phyloP scores from a whole-genome alignment of 345 rosid species.

The Brassica carinata region DNA sequence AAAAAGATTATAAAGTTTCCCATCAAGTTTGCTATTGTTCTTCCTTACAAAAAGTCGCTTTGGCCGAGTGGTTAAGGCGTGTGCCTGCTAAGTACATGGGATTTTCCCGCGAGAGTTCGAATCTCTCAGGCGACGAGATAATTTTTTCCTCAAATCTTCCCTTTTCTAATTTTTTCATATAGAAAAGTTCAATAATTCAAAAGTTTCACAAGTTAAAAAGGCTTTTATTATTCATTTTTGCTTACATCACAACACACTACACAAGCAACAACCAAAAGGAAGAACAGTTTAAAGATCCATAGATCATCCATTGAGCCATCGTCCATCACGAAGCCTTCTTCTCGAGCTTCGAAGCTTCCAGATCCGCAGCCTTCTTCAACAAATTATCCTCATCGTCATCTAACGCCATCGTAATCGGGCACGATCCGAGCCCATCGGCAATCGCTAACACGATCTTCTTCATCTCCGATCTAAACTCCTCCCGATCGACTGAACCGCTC shows the following conservation, averaged over 20 bases:
- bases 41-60: conserved; percentile 19
- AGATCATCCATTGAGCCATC: neutral
- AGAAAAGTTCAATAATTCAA: neutral
- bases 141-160: too few species aligned
- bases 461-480: conserved; percentile 67
- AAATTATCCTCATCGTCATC: conserved; percentile 57
- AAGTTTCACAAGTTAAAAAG: neutral
- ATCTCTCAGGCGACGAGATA: conserved; percentile 69
- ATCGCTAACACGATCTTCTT: conserved; percentile 73
- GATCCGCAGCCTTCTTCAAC: conserved; percentile 69
- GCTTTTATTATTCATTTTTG: neutral
- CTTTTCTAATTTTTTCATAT: neutral
- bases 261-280: neutral
- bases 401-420: conserved; percentile 70
- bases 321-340: neutral
- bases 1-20: too few species aligned
- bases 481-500: conserved; percentile 54
- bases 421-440: conserved; percentile 69
- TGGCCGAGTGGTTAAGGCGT: conserved; percentile 72
- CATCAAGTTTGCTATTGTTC: too few species aligned
- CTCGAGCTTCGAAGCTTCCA: conserved; percentile 61
- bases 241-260: neutral
- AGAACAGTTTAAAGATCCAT: neutral
- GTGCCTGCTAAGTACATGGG: conserved; percentile 71
- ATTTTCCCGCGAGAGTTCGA: conserved; percentile 74